Conservation (phyloP, 441 rosid genomes). For the Kokia cookei region DNA sequence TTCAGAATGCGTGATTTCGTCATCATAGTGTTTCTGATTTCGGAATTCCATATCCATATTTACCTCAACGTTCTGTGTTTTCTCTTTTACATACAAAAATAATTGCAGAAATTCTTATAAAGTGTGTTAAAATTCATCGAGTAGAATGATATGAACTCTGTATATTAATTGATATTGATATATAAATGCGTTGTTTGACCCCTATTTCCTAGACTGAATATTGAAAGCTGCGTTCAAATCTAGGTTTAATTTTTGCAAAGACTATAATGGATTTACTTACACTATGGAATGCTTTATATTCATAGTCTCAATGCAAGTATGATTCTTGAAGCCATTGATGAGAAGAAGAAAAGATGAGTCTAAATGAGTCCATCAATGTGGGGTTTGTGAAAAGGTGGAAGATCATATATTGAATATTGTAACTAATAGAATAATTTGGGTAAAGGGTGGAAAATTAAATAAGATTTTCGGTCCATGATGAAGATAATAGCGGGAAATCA, state of each 20-base stretch:
- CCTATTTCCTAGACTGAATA: neutral
- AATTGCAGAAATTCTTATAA: neutral
- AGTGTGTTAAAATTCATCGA: neutral
- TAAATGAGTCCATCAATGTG: neutral
- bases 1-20: neutral
- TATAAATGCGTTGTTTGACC: neutral
- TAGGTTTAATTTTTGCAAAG: neutral
- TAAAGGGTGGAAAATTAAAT: neutral
- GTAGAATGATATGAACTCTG: neutral
- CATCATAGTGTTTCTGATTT: neutral
- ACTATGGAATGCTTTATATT: neutral
- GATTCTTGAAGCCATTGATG: neutral
- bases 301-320: neutral
- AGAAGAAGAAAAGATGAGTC: neutral
- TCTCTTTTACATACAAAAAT: neutral
- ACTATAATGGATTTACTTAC: neutral
- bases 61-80: neutral
- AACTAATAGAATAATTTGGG: neutral
- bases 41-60: neutral
- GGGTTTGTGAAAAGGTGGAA: neutral
- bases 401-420: neutral
- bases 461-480: neutral
- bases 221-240: neutral
- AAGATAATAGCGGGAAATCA: neutral
- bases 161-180: neutral